Conservation (phyloP, 306 rosid genomes). For the Cicer chorassanicum region DNA sequence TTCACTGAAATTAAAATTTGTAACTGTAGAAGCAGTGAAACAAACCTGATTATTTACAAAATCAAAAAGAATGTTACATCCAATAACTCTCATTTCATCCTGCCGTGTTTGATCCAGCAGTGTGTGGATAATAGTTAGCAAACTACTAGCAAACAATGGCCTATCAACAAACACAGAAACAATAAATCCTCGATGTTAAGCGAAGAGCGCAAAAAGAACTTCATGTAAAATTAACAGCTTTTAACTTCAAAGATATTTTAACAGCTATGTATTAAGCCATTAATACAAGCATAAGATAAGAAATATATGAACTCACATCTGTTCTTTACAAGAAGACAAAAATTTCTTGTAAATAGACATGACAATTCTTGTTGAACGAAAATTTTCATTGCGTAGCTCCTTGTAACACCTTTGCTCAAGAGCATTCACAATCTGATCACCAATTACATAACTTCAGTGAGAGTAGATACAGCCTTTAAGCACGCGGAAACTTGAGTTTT, state of each 20-base stretch:
- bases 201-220: constrained; percentile 30
- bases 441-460: constrained; percentile 49
- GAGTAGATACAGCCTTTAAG: constrained; percentile 35
- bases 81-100: constrained; percentile 86
- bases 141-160: constrained; percentile 92
- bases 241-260: constrained; percentile 9
- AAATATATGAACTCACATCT: constrained; percentile 71
- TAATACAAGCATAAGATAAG: constrained; percentile 29
- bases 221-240: constrained; percentile 29
- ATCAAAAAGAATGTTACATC: constrained; percentile 84
- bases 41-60: constrained; percentile 92
- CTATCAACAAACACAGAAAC: constrained; percentile 54
- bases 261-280: constrained; percentile 3
- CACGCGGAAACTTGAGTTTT: constrained; percentile 32
- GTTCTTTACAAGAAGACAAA: constrained; percentile 82
- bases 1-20: constrained; percentile 16
- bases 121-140: constrained; percentile 80
- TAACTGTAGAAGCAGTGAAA: constrained; percentile 22
- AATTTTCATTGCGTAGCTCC: constrained; percentile 83
- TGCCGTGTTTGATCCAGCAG: constrained; percentile 89
- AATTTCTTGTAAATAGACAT: constrained; percentile 87
- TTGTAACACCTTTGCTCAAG: constrained; percentile 96
- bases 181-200: constrained; percentile 32
- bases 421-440: constrained; percentile 71
- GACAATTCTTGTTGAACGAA: constrained; percentile 71